phyloP scores from a whole-genome alignment of 192 early-diverging fungal species.

The Dimargaris cristalligena region DNA sequence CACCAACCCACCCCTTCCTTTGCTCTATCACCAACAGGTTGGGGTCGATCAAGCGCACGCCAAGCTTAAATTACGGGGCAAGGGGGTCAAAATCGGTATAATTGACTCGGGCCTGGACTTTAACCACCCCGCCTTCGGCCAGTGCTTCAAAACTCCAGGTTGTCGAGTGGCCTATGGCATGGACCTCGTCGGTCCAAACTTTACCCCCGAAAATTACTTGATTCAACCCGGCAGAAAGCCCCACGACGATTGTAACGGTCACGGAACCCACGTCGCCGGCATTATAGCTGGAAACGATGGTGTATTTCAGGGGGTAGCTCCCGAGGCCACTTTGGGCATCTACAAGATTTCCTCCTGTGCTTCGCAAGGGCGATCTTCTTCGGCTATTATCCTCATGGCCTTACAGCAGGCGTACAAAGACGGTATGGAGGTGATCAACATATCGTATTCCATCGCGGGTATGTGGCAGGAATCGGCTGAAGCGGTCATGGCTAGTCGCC shows the following conservation, averaged over 20 bases:
- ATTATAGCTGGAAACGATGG: constrained; percentile 31
- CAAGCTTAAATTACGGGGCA: constrained; percentile 12
- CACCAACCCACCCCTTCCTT: neutral
- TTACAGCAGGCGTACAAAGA: neutral
- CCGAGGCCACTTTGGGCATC: constrained; percentile 40
- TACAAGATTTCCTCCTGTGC: no score
- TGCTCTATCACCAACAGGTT: neutral
- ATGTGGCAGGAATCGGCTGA: neutral
- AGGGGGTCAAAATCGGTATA: constrained; percentile 33
- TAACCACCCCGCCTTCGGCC: constrained; percentile 38
- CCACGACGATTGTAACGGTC: constrained; percentile 36
- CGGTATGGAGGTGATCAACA: constrained; percentile 2
- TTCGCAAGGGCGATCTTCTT: no score
- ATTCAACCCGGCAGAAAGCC: constrained; percentile 27
- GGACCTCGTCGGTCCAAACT: constrained; percentile 13
- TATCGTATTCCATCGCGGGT: neutral
- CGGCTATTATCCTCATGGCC: neutral
- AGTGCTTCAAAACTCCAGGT: constrained; percentile 28
- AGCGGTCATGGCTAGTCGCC: neutral
- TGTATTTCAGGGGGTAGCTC: constrained; percentile 36
- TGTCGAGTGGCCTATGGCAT: constrained; percentile 35
- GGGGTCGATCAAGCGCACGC: neutral
- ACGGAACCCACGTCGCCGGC: constrained; percentile 52
- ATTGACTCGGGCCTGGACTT: constrained; percentile 46
- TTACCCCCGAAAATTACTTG: neutral